Evolutionary conservation across 2,329 filamentous ascomycete species (phyloP).

Genomic region (Sclerotinia sclerotiorum): DNA sequence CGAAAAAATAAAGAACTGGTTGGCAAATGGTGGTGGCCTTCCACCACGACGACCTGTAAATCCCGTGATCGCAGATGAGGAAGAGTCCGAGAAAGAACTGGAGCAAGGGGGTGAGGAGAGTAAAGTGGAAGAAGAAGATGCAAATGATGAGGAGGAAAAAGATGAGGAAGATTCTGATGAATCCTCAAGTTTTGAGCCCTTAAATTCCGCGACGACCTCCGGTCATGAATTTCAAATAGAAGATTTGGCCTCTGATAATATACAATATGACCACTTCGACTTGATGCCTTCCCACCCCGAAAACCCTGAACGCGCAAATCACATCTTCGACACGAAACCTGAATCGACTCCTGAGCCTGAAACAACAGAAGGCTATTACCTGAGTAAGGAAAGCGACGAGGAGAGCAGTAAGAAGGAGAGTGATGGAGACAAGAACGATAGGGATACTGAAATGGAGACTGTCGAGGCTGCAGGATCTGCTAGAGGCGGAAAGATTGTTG

Average conservation of each 20-base stretch:
- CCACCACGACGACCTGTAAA: neutral
- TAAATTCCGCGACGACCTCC: neutral
- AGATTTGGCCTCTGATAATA: neutral
- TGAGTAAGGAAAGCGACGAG: neutral
- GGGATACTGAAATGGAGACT: too few species aligned
- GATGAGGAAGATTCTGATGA: neutral
- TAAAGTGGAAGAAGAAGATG: neutral
- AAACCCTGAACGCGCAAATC: neutral
- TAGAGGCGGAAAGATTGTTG: too few species aligned
- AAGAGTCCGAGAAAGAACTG: neutral
- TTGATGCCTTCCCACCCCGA: neutral
- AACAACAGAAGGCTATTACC: neutral
- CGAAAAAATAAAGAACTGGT: constrained; percentile 28
- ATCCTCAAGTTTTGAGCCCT: neutral
- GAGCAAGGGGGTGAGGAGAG: neutral
- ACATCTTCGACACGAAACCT: neutral
- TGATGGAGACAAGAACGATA: neutral
- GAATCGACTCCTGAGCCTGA: neutral
- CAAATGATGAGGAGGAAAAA: neutral
- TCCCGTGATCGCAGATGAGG: neutral
- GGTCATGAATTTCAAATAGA: neutral
- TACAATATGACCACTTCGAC: neutral
- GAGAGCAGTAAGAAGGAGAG: neutral
- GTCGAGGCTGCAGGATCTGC: too few species aligned
- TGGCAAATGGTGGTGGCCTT: constrained; percentile 27